Percentiles rank a stretch among this genome's conserved stretches.
phyloP scores from a whole-genome alignment of 108 stramenopile genomes.

The Cyclotella baltica region DNA sequence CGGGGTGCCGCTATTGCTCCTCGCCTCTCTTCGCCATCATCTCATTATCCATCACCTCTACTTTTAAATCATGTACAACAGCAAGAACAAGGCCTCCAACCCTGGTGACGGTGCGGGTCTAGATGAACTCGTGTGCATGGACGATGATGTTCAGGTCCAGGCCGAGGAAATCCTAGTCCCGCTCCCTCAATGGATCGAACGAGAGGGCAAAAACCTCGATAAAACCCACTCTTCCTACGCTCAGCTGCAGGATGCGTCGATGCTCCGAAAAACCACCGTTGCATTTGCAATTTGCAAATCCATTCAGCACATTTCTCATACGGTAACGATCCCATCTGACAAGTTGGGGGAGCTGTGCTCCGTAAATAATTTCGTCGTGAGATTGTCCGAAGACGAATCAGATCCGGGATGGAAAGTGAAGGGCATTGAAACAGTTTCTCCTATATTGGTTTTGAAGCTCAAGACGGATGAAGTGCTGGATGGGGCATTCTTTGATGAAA shows the following conservation, averaged over 20 bases:
- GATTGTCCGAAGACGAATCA: not conserved
- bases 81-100: too few relatives aligned
- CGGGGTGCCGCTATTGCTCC: too few relatives aligned
- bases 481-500: not conserved
- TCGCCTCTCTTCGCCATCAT: too few relatives aligned
- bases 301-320: not conserved
- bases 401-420: conserved; percentile 12
- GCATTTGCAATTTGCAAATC: not conserved
- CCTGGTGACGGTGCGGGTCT: too few relatives aligned
- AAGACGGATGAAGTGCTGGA: not conserved
- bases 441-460: not conserved
- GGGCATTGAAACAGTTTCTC: not conserved
- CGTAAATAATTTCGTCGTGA: conserved; percentile 24
- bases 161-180: not conserved
- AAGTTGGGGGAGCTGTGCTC: not conserved
- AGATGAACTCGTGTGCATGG: not conserved
- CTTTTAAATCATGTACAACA: too few relatives aligned
- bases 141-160: not conserved
- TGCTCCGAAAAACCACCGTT: not conserved
- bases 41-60: too few relatives aligned
- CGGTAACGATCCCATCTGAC: not conserved
- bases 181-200: not conserved
- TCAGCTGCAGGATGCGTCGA: not conserved
- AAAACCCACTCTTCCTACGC: not conserved
- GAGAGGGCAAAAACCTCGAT: not conserved